Evolutionary conservation across 805 yeast species (phyloP).

Genomic region (Sugiyamaella boreocaroliniensis): DNA sequence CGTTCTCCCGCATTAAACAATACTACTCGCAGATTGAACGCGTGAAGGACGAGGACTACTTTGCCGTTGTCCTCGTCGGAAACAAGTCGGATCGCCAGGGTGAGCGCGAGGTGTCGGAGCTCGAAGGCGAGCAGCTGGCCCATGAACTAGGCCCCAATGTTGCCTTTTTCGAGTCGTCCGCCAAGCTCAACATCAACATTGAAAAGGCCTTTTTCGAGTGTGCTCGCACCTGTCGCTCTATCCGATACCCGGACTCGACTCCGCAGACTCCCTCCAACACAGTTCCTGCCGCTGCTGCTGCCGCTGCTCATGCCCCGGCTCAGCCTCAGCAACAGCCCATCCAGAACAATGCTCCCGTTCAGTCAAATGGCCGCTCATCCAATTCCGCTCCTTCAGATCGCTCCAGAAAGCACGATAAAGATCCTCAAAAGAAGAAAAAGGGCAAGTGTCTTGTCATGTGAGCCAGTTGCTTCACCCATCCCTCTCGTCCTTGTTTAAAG

Average conservation of each 20-base stretch:
- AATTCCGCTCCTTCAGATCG: not conserved
- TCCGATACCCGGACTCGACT: slow-evolving; percentile 37
- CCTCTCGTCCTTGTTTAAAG: too few species aligned
- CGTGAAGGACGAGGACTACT: slow-evolving; percentile 49
- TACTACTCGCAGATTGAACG: slow-evolving; percentile 75
- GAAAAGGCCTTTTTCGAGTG: slow-evolving; percentile 68
- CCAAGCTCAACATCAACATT: slow-evolving; percentile 85
- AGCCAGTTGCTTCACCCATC: not conserved
- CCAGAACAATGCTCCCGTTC: not conserved
- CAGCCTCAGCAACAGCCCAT: too few species aligned
- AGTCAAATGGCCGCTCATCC: not conserved
- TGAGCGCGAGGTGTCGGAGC: slow-evolving; percentile 69
- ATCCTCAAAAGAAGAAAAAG: not conserved
- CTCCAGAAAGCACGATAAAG: not conserved
- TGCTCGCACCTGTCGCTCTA: slow-evolving; percentile 67
- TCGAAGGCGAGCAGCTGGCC: slow-evolving; percentile 79
- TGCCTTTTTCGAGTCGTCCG: slow-evolving; percentile 84
- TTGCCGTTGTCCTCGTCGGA: slow-evolving; percentile 85
- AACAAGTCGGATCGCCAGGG: slow-evolving; percentile 76
- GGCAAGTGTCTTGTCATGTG: not conserved
- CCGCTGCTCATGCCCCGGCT: not conserved
- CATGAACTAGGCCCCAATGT: slow-evolving; percentile 46
- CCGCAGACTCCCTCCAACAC: not conserved
- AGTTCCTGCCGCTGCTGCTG: not conserved
- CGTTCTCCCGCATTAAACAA: slow-evolving; percentile 76